Percentiles rank a stretch among this genome's conserved stretches.
Conservation (phyloP, 1,139 yeast genomes). For the Geotrichum australiense region DNA sequence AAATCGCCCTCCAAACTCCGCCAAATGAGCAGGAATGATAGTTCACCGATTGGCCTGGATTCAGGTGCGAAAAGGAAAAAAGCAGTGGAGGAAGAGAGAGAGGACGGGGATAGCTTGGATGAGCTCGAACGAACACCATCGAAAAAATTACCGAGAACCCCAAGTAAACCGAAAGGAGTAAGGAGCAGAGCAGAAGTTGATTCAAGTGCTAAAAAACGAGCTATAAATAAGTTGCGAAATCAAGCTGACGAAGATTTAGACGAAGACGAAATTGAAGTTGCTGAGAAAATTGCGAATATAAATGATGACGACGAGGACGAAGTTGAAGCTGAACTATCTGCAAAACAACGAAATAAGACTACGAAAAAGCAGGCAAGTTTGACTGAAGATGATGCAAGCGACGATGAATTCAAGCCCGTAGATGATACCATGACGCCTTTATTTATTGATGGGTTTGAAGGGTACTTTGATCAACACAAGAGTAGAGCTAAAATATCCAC, state of each 20-base stretch:
- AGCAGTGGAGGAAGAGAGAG: constrained; percentile 9
- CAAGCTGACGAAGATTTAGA: constrained; percentile 38
- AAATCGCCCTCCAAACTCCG: constrained; percentile 26
- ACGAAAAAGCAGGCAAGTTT: background rate
- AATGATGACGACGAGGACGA: constrained; percentile 11
- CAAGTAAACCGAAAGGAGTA: constrained; percentile 10
- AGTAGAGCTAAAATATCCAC: constrained; percentile 49
- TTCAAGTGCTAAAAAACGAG: constrained; percentile 46
- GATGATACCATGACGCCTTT: constrained; percentile 39
- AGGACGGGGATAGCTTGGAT: constrained; percentile 16
- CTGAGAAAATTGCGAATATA: constrained; percentile 41
- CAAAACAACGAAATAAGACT: background rate
- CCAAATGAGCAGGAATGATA: constrained; percentile 18
- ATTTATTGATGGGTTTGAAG: constrained; percentile 81
- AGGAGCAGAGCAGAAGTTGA: constrained; percentile 37
- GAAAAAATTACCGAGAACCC: constrained; percentile 10
- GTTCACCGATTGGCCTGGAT: too few species aligned
- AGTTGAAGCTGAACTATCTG: constrained; percentile 4
- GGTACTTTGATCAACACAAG: constrained; percentile 82
- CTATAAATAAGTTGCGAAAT: constrained; percentile 36
- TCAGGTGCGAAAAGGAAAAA: constrained; percentile 9
- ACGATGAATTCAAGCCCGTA: constrained; percentile 25
- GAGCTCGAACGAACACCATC: constrained; percentile 7
- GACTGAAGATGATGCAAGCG: constrained; percentile 19
- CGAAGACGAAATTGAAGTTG: constrained; percentile 42